Percentiles rank a stretch among this genome's conserved stretches.
Evolutionary conservation across 495 filamentous ascomycete species (phyloP).

Genomic region (Lophium mytilinum): DNA sequence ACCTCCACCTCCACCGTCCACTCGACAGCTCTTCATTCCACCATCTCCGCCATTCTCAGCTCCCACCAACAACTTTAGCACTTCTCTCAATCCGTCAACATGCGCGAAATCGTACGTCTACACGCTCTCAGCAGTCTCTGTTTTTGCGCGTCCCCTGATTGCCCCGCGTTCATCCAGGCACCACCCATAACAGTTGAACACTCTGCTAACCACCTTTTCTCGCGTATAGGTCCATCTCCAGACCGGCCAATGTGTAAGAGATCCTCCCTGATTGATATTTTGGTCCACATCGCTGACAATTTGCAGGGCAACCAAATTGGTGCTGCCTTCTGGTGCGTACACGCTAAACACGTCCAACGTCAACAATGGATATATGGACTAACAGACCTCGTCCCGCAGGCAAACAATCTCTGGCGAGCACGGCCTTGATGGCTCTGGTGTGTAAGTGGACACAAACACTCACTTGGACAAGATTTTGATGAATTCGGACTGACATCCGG

Average conservation of each 20-base stretch:
- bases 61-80: constrained; percentile 4
- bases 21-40: constrained; percentile 5
- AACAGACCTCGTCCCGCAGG: constrained; percentile 40
- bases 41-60: constrained; percentile 19
- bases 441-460: constrained; percentile 48
- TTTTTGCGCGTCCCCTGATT: constrained; percentile 32
- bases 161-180: constrained; percentile 25
- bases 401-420: constrained; percentile 98
- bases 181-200: constrained; percentile 34
- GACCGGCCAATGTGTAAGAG: constrained; percentile 94
- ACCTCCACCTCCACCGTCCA: constrained; percentile 5
- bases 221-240: constrained; percentile 81
- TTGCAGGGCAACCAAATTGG: constrained; percentile 97
- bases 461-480: constrained; percentile 21
- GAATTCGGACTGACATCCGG: constrained; percentile 4
- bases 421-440: constrained; percentile 91
- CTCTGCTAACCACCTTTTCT: constrained; percentile 34
- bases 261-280: not conserved
- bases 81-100: constrained; percentile 18
- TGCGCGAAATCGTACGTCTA: constrained; percentile 39
- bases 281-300: constrained; percentile 31
- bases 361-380: constrained; percentile 23
- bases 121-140: constrained; percentile 7
- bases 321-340: constrained; percentile 92
- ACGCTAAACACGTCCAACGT: constrained; percentile 12